Evolutionary conservation across 495 filamentous ascomycete genomes (phyloP).

Genomic region (Pseudevernia furfuracea): DNA sequence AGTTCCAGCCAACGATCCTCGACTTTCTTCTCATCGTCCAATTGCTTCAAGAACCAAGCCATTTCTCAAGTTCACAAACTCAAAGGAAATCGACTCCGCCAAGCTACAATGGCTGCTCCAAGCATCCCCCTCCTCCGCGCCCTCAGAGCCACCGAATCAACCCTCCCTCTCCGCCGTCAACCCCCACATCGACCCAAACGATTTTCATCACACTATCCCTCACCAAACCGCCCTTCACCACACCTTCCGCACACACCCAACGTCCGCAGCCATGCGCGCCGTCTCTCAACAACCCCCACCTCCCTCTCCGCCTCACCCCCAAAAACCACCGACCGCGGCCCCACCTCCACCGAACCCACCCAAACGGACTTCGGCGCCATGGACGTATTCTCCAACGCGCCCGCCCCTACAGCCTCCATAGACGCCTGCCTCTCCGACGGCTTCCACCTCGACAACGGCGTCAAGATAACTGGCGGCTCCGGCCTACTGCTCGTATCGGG

Average conservation of each 20-base stretch:
- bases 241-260: neutral
- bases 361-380: conserved; percentile 69
- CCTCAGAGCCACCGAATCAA: conserved; percentile 7
- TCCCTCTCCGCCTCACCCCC: conserved; percentile 9
- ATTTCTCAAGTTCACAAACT: neutral
- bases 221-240: no score
- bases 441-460: conserved; percentile 72
- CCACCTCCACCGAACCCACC: conserved; percentile 50
- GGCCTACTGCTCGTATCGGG: conserved; percentile 71
- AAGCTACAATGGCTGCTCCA: conserved; percentile 1
- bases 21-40: neutral
- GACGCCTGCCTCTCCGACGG: conserved; percentile 70
- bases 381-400: conserved; percentile 70
- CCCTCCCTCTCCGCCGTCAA: conserved; percentile 7
- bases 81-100: neutral
- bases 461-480: conserved; percentile 54
- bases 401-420: conserved; percentile 71
- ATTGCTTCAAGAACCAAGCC: neutral
- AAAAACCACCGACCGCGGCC: conserved; percentile 49
- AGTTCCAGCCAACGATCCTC: no score
- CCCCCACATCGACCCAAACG: neutral
- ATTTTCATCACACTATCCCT: neutral
- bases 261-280: neutral
- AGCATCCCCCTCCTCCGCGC: conserved; percentile 9
- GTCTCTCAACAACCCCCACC: conserved; percentile 9